Percentiles rank a stretch among this genome's conserved stretches.
phyloP scores from a whole-genome alignment of 768 basidiomycete genomes.

The Russula sp. region DNA sequence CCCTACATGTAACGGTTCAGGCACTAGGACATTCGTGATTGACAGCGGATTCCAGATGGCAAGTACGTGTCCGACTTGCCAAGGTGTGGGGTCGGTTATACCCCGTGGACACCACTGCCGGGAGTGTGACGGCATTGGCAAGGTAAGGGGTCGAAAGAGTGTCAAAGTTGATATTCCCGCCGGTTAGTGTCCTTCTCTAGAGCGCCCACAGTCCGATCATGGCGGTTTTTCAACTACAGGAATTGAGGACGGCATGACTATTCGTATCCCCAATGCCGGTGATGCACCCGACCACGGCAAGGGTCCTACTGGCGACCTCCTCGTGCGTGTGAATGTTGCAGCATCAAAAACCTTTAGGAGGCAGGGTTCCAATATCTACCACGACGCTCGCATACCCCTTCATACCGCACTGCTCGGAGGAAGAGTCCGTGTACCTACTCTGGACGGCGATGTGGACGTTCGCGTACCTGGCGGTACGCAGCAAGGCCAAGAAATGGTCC shows the following conservation, averaged over 20 bases:
- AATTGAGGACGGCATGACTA: slow-evolving; percentile 90
- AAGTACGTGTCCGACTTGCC: slow-evolving; percentile 77
- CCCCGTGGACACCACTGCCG: slow-evolving; percentile 74
- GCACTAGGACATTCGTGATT: slow-evolving; percentile 82
- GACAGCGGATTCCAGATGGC: slow-evolving; percentile 97
- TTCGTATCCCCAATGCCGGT: slow-evolving; percentile 73
- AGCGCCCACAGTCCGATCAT: background rate
- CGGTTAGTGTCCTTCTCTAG: slow-evolving; percentile 43
- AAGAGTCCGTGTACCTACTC: slow-evolving; percentile 82
- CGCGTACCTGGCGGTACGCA: slow-evolving; percentile 90
- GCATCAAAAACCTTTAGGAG: slow-evolving; percentile 80
- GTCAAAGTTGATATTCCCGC: slow-evolving; percentile 80
- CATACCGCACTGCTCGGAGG: slow-evolving; percentile 93
- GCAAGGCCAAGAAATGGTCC: slow-evolving; percentile 93
- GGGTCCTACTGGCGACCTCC: slow-evolving; percentile 76
- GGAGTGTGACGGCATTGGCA: slow-evolving; percentile 79
- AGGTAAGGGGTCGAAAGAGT: slow-evolving; percentile 70
- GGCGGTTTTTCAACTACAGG: slow-evolving; percentile 38
- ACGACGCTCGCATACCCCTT: slow-evolving; percentile 83
- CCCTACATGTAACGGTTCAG: slow-evolving; percentile 74
- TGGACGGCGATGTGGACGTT: slow-evolving; percentile 94
- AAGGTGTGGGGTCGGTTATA: slow-evolving; percentile 72
- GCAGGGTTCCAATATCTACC: slow-evolving; percentile 87
- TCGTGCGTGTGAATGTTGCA: slow-evolving; percentile 78
- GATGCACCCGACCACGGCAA: slow-evolving; percentile 78